Base-by-base conservation (phyloP, 192 early-diverging fungal species). In the Dissophora ornata region DNA sequence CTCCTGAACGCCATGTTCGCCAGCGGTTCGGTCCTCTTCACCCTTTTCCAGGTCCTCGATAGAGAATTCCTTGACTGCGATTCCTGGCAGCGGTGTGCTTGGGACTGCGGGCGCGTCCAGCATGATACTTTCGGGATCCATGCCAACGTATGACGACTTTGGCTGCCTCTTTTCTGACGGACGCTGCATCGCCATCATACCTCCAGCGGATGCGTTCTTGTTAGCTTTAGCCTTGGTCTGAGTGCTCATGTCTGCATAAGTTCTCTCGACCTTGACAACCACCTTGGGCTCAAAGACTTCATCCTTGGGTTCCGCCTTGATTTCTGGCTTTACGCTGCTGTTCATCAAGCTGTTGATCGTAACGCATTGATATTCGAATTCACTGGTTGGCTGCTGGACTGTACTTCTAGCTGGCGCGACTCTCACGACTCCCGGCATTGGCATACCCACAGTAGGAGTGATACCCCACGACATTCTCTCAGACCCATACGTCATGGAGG, bases 151-250 rank as follows among this genome's bases (percentile, higher is more conserved):
- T 13, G 44, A 9, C 4, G 65, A 46, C 22, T 47, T 45, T 45
- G 46, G 26, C 59, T 56, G 55, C 46, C 61, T 62, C 46, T 62
- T 42, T 9, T 45, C 22, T 0, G 34, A 34, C 26, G 54, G 62
- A 30, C 46, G 57, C 21, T 36, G 44, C 52, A 62, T 34, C 73
- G 57, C 57, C 73, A 67, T 67, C 56, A 59, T 40, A n/a, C 73
- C 73, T 4, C 48, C 62, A n/a, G n/a, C n/a, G n/a, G n/a, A n/a
- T n/a, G n/a, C n/a, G n/a, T n/a, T n/a, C n/a, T n/a, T n/a, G n/a
- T n/a, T n/a, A n/a, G n/a, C n/a, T n/a, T 57, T 55, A 21, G 63
- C 73, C 54, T 57, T 77, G 22, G 73, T 77, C 40, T 77, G 73
- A 1, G 73, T 77, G 33, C 73, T 77, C 63, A 77, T 67, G 16